These are phyloP conservation scores for Pseudozyma thailandica DNA, from an alignment of 1,284 basidiomycete species.

Conservation along the genomic window DNA sequence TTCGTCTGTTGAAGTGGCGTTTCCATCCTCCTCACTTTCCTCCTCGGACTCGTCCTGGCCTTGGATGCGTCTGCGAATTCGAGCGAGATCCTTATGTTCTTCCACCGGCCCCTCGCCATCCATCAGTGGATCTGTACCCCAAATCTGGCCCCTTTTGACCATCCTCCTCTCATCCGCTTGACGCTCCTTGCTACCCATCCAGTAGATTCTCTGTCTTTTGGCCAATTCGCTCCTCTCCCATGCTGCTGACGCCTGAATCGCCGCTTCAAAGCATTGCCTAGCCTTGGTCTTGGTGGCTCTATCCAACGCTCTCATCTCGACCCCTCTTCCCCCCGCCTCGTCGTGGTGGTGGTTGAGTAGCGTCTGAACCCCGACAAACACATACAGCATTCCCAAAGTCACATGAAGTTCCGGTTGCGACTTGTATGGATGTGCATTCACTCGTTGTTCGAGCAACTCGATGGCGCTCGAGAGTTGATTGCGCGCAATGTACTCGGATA, in stretches of 20 bases:
- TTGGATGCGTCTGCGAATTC: slow-evolving; percentile 1
- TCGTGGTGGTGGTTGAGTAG: not conserved
- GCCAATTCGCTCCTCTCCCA: slow-evolving; percentile 7
- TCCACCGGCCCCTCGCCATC: not conserved
- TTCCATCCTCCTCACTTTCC: not conserved
- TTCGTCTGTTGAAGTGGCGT: too few relatives aligned
- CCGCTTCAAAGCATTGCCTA: slow-evolving; percentile 22
- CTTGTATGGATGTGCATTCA: slow-evolving; percentile 36
- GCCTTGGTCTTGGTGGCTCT: slow-evolving; percentile 21
- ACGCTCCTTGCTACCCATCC: slow-evolving; percentile 9
- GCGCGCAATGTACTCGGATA: slow-evolving; percentile 18
- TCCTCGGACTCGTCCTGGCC: not conserved
- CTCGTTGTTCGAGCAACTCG: slow-evolving; percentile 26
- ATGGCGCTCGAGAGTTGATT: slow-evolving; percentile 26
- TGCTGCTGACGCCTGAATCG: slow-evolving; percentile 6
- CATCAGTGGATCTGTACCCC: slow-evolving; percentile 14
- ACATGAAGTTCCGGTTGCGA: slow-evolving; percentile 17
- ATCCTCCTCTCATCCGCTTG: slow-evolving; percentile 3
- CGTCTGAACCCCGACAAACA: slow-evolving; percentile 20
- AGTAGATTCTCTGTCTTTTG: slow-evolving; percentile 28
- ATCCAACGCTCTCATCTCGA: slow-evolving; percentile 17
- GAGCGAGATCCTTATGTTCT: slow-evolving; percentile 11
- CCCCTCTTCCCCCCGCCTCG: not conserved
- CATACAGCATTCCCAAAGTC: slow-evolving; percentile 32
- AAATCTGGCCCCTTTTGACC: slow-evolving; percentile 8